These are phyloP conservation scores for Euptelea pleiosperma DNA, from an alignment of 164 flowering plant species.

Conservation along the genomic window DNA sequence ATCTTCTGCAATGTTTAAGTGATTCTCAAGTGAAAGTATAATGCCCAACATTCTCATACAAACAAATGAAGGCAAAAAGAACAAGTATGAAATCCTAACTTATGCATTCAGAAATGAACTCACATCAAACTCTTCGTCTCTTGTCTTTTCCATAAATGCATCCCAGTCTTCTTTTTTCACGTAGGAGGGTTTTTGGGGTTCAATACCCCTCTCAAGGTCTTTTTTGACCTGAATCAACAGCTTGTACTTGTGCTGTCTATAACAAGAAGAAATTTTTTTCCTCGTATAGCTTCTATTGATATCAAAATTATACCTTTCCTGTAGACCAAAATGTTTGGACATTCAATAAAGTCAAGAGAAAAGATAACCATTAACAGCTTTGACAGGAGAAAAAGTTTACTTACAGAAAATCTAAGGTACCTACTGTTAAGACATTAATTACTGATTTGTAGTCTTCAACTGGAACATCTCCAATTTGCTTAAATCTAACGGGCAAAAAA, in stretches of 20 bases:
- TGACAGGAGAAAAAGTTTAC: background rate
- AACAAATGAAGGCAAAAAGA: too few relatives aligned
- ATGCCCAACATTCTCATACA: background rate
- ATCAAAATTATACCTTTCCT: conserved; percentile 31
- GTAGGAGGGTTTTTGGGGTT: conserved; percentile 29
- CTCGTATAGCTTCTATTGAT: conserved; percentile 24
- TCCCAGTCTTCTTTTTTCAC: conserved; percentile 33
- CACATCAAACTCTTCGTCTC: conserved; percentile 32
- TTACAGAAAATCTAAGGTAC: conserved; percentile 18
- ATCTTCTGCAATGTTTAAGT: conserved; percentile 19
- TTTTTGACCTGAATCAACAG: conserved; percentile 29
- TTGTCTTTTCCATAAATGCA: conserved; percentile 30
- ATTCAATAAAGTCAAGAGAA: background rate
- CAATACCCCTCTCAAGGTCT: conserved; percentile 27
- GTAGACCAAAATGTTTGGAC: conserved; percentile 1
- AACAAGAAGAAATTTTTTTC: conserved; percentile 31
- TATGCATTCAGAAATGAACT: conserved; percentile 6
- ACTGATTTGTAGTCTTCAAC: conserved; percentile 25
- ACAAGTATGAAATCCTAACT: background rate
- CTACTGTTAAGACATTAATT: conserved; percentile 25
- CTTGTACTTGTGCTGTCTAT: conserved; percentile 31
- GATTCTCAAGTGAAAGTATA: background rate
- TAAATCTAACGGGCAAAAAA: conserved; percentile 26
- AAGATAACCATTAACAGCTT: background rate
- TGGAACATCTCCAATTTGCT: conserved; percentile 33